Percentiles rank a stretch among this genome's conserved stretches.
Conservation (phyloP, 768 basidiomycete genomes). For the Suillus discolor region DNA sequence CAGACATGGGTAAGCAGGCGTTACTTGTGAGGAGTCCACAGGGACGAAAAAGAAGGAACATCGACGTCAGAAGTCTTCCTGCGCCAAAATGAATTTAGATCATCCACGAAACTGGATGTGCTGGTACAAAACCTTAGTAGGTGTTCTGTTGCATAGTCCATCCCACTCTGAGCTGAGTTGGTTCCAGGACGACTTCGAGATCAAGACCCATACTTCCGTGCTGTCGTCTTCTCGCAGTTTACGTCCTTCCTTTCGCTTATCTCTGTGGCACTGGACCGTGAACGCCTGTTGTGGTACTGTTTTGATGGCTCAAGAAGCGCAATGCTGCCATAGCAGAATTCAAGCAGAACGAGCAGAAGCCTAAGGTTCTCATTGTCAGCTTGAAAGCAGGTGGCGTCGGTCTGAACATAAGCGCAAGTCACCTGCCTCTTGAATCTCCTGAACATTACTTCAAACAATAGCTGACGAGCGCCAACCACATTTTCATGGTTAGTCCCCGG, state of each 20-base stretch:
- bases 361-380: conserved; percentile 78
- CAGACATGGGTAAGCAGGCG: conserved; percentile 76
- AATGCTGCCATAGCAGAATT: conserved; percentile 77
- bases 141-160: conserved; percentile 21
- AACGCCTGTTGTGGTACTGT: conserved; percentile 68
- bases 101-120: conserved; percentile 91
- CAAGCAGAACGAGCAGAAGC: conserved; percentile 63
- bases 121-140: conserved; percentile 71
- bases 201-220: conserved; percentile 77
- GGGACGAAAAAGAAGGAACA: conserved; percentile 20
- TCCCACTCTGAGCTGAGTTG: neutral
- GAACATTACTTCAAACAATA: conserved; percentile 26
- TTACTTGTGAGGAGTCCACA: conserved; percentile 8
- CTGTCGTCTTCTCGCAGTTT: conserved; percentile 90
- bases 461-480: conserved; percentile 81
- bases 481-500: conserved; percentile 70
- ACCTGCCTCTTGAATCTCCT: conserved; percentile 3
- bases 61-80: conserved; percentile 52
- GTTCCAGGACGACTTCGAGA: conserved; percentile 57
- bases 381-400: conserved; percentile 94
- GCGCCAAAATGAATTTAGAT: conserved; percentile 81
- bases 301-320: conserved; percentile 92
- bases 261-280: conserved; percentile 66
- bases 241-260: conserved; percentile 88
- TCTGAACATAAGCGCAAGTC: conserved; percentile 59